These are phyloP conservation scores for Sporisorium scitamineum DNA, from an alignment of 1,284 basidiomycete species.

Conservation along the genomic window DNA sequence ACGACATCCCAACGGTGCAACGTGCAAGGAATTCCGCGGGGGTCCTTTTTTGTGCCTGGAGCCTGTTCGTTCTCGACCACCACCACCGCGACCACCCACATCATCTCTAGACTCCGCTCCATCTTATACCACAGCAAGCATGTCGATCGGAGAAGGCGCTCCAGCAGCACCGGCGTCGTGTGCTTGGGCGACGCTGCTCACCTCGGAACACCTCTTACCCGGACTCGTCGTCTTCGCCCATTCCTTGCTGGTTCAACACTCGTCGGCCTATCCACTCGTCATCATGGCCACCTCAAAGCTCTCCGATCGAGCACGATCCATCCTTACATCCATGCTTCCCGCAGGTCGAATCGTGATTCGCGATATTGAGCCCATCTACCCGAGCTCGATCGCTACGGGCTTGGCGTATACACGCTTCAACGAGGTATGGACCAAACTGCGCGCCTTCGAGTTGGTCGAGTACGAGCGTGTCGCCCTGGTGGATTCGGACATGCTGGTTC, in stretches of 20 bases:
- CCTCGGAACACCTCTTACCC: conserved; percentile 58
- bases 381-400: conserved; percentile 16
- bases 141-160: conserved; percentile 30
- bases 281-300: conserved; percentile 56
- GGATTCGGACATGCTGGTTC: conserved; percentile 91
- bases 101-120: background rate
- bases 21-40: background rate
- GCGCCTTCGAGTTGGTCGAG: conserved; percentile 60
- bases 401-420: conserved; percentile 55
- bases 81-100: background rate
- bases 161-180: conserved; percentile 6
- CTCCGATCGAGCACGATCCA: conserved; percentile 22
- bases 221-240: conserved; percentile 58
- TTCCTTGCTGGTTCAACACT: conserved; percentile 47
- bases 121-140: background rate
- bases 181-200: conserved; percentile 63
- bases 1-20: too few species aligned
- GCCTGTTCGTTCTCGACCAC: background rate
- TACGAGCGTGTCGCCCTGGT: conserved; percentile 82
- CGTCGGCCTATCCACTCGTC: conserved; percentile 52
- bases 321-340: conserved; percentile 46
- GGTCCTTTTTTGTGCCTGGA: background rate
- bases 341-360: conserved; percentile 22
- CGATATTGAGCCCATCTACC: conserved; percentile 49
- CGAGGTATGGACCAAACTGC: conserved; percentile 67